These are phyloP conservation scores for Neobulgaria alba DNA, from an alignment of 2,329 filamentous ascomycete genomes.

Conservation along the genomic window DNA sequence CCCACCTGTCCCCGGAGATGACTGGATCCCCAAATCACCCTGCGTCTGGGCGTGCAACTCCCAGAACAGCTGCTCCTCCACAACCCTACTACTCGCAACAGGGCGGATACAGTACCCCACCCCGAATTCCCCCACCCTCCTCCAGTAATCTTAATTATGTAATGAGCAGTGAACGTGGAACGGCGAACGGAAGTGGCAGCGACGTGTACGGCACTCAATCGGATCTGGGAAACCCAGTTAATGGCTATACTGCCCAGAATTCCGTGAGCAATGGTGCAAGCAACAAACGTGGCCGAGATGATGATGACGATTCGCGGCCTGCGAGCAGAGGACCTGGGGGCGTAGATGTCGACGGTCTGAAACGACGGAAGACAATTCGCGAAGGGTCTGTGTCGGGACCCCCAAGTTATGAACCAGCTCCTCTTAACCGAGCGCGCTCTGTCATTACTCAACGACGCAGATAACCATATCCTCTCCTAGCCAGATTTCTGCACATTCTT, in stretches of 20 bases:
- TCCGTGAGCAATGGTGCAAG: conserved; percentile 54
- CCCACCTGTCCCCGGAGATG: conserved; percentile 75
- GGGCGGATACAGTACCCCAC: conserved; percentile 65
- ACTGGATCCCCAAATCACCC: conserved; percentile 69
- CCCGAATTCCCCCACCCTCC: conserved; percentile 58
- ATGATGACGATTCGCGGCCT: conserved; percentile 46
- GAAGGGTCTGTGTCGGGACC: conserved; percentile 46
- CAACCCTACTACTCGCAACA: conserved; percentile 65
- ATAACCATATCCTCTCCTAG: conserved; percentile 11
- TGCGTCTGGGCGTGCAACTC: conserved; percentile 74
- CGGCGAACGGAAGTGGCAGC: conserved; percentile 56
- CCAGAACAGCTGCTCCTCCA: conserved; percentile 64
- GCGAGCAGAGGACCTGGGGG: conserved; percentile 42
- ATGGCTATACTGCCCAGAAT: conserved; percentile 56
- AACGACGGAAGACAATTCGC: conserved; percentile 71
- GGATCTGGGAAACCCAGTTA: conserved; percentile 48
- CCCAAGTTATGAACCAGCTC: conserved; percentile 39
- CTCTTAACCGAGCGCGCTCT: conserved; percentile 36
- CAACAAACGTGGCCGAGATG: conserved; percentile 38
- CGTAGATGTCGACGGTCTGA: conserved; percentile 49
- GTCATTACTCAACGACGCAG: conserved; percentile 34
- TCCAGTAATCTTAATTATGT: conserved; percentile 84
- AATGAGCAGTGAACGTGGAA: conserved; percentile 69
- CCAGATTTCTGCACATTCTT: conserved; percentile 24
- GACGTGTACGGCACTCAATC: conserved; percentile 64